These are phyloP conservation scores for Exophiala sp. DNA, from an alignment of 2,329 filamentous ascomycete genomes.

Conservation along the genomic window DNA sequence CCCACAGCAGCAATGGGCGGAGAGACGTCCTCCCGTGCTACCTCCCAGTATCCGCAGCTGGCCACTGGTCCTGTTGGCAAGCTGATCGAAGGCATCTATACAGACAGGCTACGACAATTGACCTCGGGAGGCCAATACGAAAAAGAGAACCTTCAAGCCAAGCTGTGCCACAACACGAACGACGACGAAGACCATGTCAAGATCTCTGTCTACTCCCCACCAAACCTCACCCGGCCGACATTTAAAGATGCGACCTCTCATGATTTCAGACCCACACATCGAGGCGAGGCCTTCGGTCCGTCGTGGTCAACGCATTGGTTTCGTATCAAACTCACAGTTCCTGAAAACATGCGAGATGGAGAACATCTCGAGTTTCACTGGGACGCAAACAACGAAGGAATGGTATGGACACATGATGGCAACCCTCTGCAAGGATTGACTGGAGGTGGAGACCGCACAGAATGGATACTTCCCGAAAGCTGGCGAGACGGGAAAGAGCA, in stretches of 20 bases:
- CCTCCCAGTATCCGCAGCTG: constrained; percentile 48
- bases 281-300: constrained; percentile 81
- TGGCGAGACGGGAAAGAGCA: constrained; percentile 85
- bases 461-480: constrained; percentile 82
- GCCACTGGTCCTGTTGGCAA: constrained; percentile 62
- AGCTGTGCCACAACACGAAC: constrained; percentile 65
- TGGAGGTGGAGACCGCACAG: constrained; percentile 78
- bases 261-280: constrained; percentile 68
- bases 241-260: constrained; percentile 82
- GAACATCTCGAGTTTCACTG: constrained; percentile 91
- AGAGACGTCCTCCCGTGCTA: constrained; percentile 35
- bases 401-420: constrained; percentile 90
- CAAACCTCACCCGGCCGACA: constrained; percentile 71
- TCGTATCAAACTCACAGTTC: constrained; percentile 74
- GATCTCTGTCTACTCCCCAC: constrained; percentile 81
- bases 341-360: constrained; percentile 67
- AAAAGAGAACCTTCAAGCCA: constrained; percentile 68
- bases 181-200: constrained; percentile 74
- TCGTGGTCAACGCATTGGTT: constrained; percentile 99
- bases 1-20: constrained; percentile 35
- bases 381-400: constrained; percentile 91
- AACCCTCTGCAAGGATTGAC: constrained; percentile 87
- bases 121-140: constrained; percentile 79
- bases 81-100: constrained; percentile 81
- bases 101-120: constrained; percentile 77